These are phyloP conservation scores for Limnanthes douglasii DNA, from an alignment of 345 rosid genomes.

Conservation along the genomic window DNA sequence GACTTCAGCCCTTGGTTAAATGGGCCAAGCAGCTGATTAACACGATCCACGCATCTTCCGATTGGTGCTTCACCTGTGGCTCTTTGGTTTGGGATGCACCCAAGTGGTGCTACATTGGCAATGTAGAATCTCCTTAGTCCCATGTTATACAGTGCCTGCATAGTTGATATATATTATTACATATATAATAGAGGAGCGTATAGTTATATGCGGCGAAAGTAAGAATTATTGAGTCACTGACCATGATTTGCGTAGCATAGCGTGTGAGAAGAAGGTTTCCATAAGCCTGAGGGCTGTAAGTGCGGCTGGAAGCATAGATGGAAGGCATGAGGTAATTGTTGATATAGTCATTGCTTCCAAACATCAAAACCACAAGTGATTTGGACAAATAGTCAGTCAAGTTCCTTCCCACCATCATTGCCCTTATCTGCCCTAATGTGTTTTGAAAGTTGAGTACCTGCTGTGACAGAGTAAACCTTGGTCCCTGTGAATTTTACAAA, in stretches of 20 bases:
- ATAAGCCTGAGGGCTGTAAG: conserved; percentile 36
- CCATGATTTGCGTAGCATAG: conserved; percentile 52
- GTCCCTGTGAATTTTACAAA: too few species aligned
- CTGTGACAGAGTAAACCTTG: conserved; percentile 40
- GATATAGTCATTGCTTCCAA: conserved; percentile 94
- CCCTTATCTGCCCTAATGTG: conserved; percentile 40
- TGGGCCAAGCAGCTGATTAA: conserved; percentile 49
- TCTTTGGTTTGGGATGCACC: conserved; percentile 77
- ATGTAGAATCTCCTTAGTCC: conserved; percentile 57
- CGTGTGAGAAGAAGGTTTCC: conserved; percentile 48
- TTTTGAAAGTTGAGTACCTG: conserved; percentile 55
- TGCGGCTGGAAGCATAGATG: conserved; percentile 37
- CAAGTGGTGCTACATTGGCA: conserved; percentile 62
- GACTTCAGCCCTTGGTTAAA: conserved; percentile 58
- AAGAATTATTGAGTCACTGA: conserved; percentile 8
- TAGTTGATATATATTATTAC: conserved; percentile 3
- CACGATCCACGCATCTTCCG: conserved; percentile 49
- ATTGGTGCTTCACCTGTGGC: conserved; percentile 26
- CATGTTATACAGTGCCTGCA: conserved; percentile 43
- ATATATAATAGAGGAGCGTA: not conserved
- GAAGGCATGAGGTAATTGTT: conserved; percentile 80
- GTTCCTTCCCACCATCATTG: conserved; percentile 27
- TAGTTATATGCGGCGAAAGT: not conserved
- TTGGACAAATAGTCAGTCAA: conserved; percentile 27
- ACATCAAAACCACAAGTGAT: conserved; percentile 39